Evolutionary conservation across 176 grass and related monocot genomes (phyloP).

Genomic region (Hyparrhenia diplandra): DNA sequence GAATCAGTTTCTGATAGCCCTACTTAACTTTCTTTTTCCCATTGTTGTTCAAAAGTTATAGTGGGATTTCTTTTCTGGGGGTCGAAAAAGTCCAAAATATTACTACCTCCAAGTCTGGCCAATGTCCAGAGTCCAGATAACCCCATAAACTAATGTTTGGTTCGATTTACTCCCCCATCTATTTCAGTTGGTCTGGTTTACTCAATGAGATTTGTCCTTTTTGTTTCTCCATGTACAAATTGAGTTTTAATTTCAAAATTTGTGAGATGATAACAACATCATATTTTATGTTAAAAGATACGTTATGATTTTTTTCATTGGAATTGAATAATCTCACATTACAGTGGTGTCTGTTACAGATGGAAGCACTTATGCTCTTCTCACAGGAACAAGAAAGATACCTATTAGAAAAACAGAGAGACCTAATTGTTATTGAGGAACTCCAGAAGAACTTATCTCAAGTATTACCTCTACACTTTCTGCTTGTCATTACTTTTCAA

Average conservation of each 20-base stretch:
- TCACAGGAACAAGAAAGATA: constrained; percentile 98
- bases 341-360: constrained; percentile 42
- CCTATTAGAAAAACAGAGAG: constrained; percentile 70
- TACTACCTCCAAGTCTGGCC: background rate
- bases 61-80: background rate
- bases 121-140: background rate
- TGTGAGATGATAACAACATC: no score
- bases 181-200: background rate
- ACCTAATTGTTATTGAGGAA: constrained; percentile 70
- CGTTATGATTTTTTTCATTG: background rate
- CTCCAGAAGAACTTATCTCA: constrained; percentile 90
- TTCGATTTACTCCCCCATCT: background rate
- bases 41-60: constrained; percentile 12
- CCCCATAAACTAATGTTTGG: background rate
- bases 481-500: constrained; percentile 17
- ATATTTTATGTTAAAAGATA: no score
- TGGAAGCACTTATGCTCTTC: constrained; percentile 78
- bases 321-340: constrained; percentile 21
- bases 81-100: background rate
- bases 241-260: no score
- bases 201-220: background rate
- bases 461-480: constrained; percentile 35
- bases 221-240: background rate
- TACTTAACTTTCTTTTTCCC: background rate
- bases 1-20: background rate